phyloP scores from a whole-genome alignment of 2,329 filamentous ascomycete species.

The Trematosphaeria pertusa region DNA sequence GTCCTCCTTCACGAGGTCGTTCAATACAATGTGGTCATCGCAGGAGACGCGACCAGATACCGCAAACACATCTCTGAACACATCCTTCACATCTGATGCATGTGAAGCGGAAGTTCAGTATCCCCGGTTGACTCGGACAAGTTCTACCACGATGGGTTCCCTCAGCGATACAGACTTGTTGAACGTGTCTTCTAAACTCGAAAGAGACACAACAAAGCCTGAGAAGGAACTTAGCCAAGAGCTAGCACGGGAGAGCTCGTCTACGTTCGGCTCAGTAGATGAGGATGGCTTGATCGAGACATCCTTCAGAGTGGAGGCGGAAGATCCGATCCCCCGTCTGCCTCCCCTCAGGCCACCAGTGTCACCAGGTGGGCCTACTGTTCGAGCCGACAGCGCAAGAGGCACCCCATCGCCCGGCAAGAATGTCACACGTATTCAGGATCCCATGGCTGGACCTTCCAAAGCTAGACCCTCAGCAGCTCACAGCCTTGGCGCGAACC shows the following conservation, averaged over 20 bases:
- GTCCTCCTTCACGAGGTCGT: constrained; percentile 28
- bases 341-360: too few species aligned
- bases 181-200: constrained; percentile 10
- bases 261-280: constrained; percentile 36
- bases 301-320: constrained; percentile 21
- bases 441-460: too few species aligned
- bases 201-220: constrained; percentile 3
- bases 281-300: constrained; percentile 25
- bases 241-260: constrained; percentile 23
- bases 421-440: background rate
- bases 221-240: constrained; percentile 20
- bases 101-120: constrained; percentile 13
- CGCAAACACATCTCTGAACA: constrained; percentile 27
- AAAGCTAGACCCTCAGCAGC: too few species aligned
- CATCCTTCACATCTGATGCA: constrained; percentile 32
- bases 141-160: constrained; percentile 28
- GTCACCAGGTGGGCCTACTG: background rate
- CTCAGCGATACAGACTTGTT: constrained; percentile 25
- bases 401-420: background rate
- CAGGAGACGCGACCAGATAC: constrained; percentile 14
- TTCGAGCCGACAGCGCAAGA: background rate
- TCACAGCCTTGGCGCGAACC: background rate
- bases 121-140: constrained; percentile 19
- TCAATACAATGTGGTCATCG: constrained; percentile 13
- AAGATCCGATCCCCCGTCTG: background rate